phyloP scores from a whole-genome alignment of 192 early-diverging fungal genomes.

The Spizellomyces punctatus region DNA sequence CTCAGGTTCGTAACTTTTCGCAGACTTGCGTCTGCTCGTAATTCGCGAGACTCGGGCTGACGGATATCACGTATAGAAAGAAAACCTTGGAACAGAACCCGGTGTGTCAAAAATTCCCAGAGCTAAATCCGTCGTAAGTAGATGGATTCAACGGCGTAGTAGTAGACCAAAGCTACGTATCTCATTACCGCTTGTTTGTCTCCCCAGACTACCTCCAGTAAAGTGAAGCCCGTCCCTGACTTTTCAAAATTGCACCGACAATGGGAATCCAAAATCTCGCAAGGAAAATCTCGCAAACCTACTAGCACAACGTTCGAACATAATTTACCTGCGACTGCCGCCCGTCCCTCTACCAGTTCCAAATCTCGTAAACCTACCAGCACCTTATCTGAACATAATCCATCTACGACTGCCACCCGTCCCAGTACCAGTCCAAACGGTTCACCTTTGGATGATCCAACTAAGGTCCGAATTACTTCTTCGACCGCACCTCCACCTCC shows the following conservation, averaged over 20 bases:
- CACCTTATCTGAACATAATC: background rate
- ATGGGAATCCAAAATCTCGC: slow-evolving; percentile 7
- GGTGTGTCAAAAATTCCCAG: too few relatives aligned
- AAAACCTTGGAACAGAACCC: too few relatives aligned
- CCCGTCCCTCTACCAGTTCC: background rate
- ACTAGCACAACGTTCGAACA: background rate
- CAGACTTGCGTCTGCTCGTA: too few relatives aligned
- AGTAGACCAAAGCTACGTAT: too few relatives aligned
- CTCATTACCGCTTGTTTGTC: too few relatives aligned
- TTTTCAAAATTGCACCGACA: slow-evolving; percentile 14
- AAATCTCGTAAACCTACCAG: background rate
- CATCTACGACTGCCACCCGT: background rate
- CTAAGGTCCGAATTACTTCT: background rate
- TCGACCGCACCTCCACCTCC: background rate
- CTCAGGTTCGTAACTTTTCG: too few relatives aligned
- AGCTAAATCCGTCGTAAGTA: too few relatives aligned
- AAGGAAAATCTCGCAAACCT: background rate
- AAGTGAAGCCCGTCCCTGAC: slow-evolving; percentile 18
- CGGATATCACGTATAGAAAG: too few relatives aligned
- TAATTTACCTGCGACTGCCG: background rate
- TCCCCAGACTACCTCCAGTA: background rate
- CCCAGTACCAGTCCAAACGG: too few relatives aligned
- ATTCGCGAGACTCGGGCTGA: too few relatives aligned
- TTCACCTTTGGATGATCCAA: background rate
- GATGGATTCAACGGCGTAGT: too few relatives aligned